A percentile compares a stretch with the other conserved stretches of the same genome.
phyloP scores from a whole-genome alignment of 495 filamentous ascomycete genomes.

The Talaromyces stipitatus region DNA sequence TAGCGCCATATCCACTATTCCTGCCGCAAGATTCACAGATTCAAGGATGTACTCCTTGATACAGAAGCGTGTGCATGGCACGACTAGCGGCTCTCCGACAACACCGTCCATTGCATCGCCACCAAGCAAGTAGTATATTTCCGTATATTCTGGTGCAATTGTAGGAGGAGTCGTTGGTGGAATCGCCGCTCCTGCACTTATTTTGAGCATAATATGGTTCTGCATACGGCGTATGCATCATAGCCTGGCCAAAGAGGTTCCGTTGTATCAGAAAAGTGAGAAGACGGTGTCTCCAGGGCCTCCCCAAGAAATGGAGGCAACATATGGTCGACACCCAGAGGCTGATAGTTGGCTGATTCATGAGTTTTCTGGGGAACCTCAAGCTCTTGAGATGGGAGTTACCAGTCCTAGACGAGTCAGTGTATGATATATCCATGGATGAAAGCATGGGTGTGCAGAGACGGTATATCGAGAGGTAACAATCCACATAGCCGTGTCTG shows the following conservation, averaged over 20 bases:
- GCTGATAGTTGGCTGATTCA: neutral
- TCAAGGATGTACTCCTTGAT: neutral
- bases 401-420: too few relatives aligned
- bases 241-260: neutral
- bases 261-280: neutral
- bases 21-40: neutral
- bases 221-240: conserved; percentile 6
- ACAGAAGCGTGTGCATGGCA: neutral
- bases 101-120: neutral
- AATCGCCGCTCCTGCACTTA: neutral
- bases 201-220: conserved; percentile 8
- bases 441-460: too few relatives aligned
- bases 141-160: conserved; percentile 8
- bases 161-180: conserved; percentile 11
- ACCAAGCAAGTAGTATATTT: neutral
- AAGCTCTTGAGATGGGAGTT: neutral
- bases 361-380: neutral
- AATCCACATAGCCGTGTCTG: too few relatives aligned
- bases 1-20: neutral
- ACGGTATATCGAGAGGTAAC: too few relatives aligned
- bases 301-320: neutral
- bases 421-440: too few relatives aligned
- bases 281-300: neutral
- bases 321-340: neutral
- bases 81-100: neutral